Evolutionary conservation across 1,284 basidiomycete genomes (phyloP).

Genomic region (Tremellales sp.): DNA sequence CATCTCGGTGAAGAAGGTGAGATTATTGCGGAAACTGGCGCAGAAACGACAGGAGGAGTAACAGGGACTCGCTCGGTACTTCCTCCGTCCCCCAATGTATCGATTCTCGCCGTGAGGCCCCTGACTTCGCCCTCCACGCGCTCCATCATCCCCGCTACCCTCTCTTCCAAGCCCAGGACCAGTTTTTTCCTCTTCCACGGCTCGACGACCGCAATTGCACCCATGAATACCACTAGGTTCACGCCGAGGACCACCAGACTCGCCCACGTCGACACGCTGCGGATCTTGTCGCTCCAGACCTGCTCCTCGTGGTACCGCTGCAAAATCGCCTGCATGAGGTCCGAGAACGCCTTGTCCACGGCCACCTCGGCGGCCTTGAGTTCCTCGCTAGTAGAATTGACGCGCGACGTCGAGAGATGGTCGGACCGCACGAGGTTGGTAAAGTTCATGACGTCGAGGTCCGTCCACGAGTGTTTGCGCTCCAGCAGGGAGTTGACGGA

Average conservation of each 20-base stretch:
- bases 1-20: slow-evolving; percentile 1
- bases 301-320: slow-evolving; percentile 89
- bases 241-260: slow-evolving; percentile 74
- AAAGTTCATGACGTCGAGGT: slow-evolving; percentile 74
- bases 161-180: slow-evolving; percentile 79
- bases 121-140: slow-evolving; percentile 61
- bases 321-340: slow-evolving; percentile 81
- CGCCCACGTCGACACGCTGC: slow-evolving; percentile 85
- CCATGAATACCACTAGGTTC: slow-evolving; percentile 81
- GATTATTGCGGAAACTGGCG: background rate
- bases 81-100: slow-evolving; percentile 15
- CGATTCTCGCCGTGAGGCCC: slow-evolving; percentile 24
- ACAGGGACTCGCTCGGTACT: background rate
- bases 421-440: slow-evolving; percentile 82
- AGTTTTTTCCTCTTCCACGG: slow-evolving; percentile 85
- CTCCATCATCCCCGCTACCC: slow-evolving; percentile 68
- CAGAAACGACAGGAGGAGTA: background rate
- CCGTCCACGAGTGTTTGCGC: slow-evolving; percentile 76
- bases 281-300: slow-evolving; percentile 95
- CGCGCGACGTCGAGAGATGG: slow-evolving; percentile 74
- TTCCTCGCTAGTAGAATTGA: slow-evolving; percentile 61
- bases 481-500: slow-evolving; percentile 87
- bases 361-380: slow-evolving; percentile 66
- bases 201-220: slow-evolving; percentile 83
- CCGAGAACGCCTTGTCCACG: slow-evolving; percentile 78